Evolutionary conservation across 129 eudicot genomes (phyloP).

Genomic region (carrot (Daucus carota)): DH1_v3.0 NC_030384.2:32905001-32905500

Average conservation of each 20-base stretch:
- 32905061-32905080: neutral
- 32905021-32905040: too few relatives aligned
- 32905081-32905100: slow-evolving; percentile 17
- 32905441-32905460: neutral
- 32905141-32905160: slow-evolving; percentile 22
- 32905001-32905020: neutral
- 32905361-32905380: slow-evolving; percentile 44
- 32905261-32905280: slow-evolving; percentile 31
- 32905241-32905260: slow-evolving; percentile 40
- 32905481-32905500: neutral
- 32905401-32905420: slow-evolving; percentile 42
- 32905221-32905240: slow-evolving; percentile 29
- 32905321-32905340: slow-evolving; percentile 46
- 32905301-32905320: slow-evolving; percentile 39
- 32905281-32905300: slow-evolving; percentile 44
- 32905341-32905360: slow-evolving; percentile 43
- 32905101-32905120: slow-evolving; percentile 20
- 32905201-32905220: slow-evolving; percentile 26
- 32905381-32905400: slow-evolving; percentile 26
- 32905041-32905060: neutral
- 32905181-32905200: slow-evolving; percentile 26
- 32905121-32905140: neutral
- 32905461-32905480: neutral
- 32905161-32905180: slow-evolving; percentile 36
- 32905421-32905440: slow-evolving; percentile 24